These are phyloP conservation scores for Trichoderma virens DNA, from an alignment of 495 filamentous ascomycete genomes.

Conservation along the genomic window DNA sequence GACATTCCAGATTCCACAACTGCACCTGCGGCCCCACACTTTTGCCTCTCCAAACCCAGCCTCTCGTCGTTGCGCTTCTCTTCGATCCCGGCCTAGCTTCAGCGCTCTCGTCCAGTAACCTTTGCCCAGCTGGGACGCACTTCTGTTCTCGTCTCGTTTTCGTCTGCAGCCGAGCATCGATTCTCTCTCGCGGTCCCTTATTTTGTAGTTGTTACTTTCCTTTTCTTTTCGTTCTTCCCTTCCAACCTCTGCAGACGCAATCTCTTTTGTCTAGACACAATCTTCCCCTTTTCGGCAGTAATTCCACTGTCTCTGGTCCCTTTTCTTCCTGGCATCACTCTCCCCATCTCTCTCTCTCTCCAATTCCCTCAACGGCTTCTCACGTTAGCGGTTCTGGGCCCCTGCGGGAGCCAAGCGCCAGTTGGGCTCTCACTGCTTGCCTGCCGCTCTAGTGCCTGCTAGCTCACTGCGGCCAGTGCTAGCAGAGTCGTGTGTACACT, in stretches of 20 bases:
- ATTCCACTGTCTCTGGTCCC: neutral
- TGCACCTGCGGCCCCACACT: no score
- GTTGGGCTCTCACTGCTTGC: slow-evolving; percentile 2
- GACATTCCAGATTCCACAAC: no score
- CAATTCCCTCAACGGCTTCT: neutral
- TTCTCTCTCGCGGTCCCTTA: no score
- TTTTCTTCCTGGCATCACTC: neutral
- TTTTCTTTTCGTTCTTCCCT: neutral
- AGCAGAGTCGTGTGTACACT: no score
- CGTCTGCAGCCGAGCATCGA: neutral
- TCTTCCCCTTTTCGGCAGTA: neutral
- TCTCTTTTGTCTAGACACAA: neutral
- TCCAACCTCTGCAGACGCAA: neutral
- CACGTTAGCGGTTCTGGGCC: neutral
- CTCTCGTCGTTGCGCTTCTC: no score
- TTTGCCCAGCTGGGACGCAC: no score
- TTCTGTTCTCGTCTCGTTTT: neutral
- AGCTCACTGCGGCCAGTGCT: neutral
- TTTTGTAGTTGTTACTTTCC: neutral
- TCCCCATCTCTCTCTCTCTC: neutral
- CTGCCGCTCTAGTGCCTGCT: neutral
- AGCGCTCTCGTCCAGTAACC: no score
- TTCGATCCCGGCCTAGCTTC: no score
- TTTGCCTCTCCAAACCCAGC: no score
- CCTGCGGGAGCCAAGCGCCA: neutral